Evolutionary conservation across 2,329 filamentous ascomycete species (phyloP), one percentile per base, ranked within the genome.

Genomic region (Ophiostoma piceae): DNA sequence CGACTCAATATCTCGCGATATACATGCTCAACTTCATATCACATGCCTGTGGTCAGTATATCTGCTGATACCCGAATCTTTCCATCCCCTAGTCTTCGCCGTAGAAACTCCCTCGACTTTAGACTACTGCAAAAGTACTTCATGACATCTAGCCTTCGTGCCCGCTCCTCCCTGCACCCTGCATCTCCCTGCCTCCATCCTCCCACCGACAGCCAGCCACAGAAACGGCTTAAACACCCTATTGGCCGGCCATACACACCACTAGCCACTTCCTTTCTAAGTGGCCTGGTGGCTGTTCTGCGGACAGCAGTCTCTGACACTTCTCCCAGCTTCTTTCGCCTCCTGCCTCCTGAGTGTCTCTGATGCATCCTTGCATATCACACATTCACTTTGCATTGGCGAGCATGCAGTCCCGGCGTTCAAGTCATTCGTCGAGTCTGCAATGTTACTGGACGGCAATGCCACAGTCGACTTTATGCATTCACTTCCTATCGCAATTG

Each of bases 121-220:
- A 54, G 47, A 57, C 51, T 26, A 57, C 51, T 57, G n/a, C 22
- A 57, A 57, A 57, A 26, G 51, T 57, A 57, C 51, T 22, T 57
- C 51, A 26, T 57, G 51, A 57, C 51, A 26, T 57, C 51, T 22
- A 57, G 51, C 51, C 22, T 26, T 9, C 22, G 26, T 57, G 9
- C n/a, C 43, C 19, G 19, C 43, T 19, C 43, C 51, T 29, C 51
- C 51, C 51, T 41, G 39, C 39, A 41, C 39, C 39, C 39, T 41
- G 39, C 39, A 14, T 41, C 39, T 41, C 39, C 39, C 39, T 41
- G 12, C 51, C 51, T 57, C 22, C 7, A 22, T 26, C 51, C 51
- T 57, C n/a, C 22, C 19, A 19, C 43, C 16, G 16, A 6, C 43
- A 47, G 5, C 43, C 43, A 47, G 43, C 43, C 16, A 47, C 43